A percentile compares a stretch with the other conserved stretches of the same genome.
These are phyloP conservation scores for Phoma sp. DNA, from an alignment of 2,329 filamentous ascomycete genomes.

Conservation along the genomic window DNA sequence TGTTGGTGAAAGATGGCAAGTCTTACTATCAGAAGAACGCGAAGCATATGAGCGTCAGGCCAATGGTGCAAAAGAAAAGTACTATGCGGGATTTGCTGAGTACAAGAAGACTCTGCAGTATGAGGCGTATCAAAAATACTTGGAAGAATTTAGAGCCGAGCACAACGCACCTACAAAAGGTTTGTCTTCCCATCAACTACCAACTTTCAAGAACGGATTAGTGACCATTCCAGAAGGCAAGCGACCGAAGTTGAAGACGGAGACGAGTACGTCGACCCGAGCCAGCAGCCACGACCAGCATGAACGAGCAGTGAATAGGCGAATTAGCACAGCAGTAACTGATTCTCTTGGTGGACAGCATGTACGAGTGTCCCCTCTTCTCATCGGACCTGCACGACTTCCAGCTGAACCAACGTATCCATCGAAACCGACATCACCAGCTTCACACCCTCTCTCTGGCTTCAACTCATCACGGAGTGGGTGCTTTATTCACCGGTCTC, in stretches of 20 bases:
- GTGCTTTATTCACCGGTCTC: slow-evolving; percentile 47
- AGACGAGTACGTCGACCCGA: slow-evolving; percentile 42
- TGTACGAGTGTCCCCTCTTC: slow-evolving; percentile 38
- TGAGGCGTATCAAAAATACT: slow-evolving; percentile 72
- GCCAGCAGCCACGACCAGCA: slow-evolving; percentile 41
- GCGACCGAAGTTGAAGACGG: slow-evolving; percentile 53
- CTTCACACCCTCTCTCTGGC: slow-evolving; percentile 37
- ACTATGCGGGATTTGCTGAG: slow-evolving; percentile 73
- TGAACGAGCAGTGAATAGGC: slow-evolving; percentile 36
- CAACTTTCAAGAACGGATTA: slow-evolving; percentile 9
- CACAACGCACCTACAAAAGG: slow-evolving; percentile 57
- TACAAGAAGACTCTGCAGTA: slow-evolving; percentile 81
- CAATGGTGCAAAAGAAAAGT: slow-evolving; percentile 77
- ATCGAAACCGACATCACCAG: slow-evolving; percentile 45
- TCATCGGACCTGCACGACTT: slow-evolving; percentile 32
- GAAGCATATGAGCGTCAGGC: slow-evolving; percentile 77
- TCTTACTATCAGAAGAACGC: slow-evolving; percentile 69
- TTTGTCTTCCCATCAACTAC: slow-evolving; percentile 22
- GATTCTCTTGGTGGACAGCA: slow-evolving; percentile 29
- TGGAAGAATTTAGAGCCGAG: slow-evolving; percentile 79
- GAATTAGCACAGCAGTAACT: slow-evolving; percentile 38
- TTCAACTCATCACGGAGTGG: slow-evolving; percentile 43
- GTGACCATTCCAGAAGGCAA: slow-evolving; percentile 50
- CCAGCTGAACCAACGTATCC: slow-evolving; percentile 35
- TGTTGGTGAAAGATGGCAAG: slow-evolving; percentile 84